A percentile compares a stretch with the other conserved stretches of the same genome.
Evolutionary conservation across 371 early-diverging fungal species (phyloP).

Genomic region (Catenaria anguillulae): DNA sequence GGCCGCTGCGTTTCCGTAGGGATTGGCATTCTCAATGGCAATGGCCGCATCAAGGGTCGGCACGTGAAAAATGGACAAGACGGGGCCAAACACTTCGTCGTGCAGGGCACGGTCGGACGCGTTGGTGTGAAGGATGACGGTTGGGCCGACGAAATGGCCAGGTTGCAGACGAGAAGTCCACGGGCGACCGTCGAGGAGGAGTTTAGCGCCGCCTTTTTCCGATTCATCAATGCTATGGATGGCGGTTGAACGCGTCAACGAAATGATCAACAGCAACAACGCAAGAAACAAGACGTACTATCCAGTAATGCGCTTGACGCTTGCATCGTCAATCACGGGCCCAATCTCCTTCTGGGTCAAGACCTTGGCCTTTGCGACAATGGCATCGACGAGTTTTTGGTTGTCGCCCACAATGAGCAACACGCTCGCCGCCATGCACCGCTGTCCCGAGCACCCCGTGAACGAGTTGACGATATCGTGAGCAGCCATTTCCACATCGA

Average conservation of each 20-base stretch:
- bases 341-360: slow-evolving; percentile 38
- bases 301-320: slow-evolving; percentile 34
- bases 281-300: slow-evolving; percentile 14
- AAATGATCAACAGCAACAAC: not conserved
- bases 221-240: slow-evolving; percentile 24
- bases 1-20: slow-evolving; percentile 57
- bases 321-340: slow-evolving; percentile 48
- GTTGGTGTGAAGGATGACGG: slow-evolving; percentile 37
- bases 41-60: slow-evolving; percentile 40
- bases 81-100: slow-evolving; percentile 63
- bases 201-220: slow-evolving; percentile 31
- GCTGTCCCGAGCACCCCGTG: slow-evolving; percentile 46
- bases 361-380: slow-evolving; percentile 33
- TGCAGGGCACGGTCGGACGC: slow-evolving; percentile 41
- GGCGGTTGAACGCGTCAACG: too few species aligned
- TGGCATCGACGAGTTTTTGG: slow-evolving; percentile 34
- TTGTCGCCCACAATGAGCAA: slow-evolving; percentile 46
- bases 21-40: slow-evolving; percentile 48
- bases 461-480: slow-evolving; percentile 51
- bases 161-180: slow-evolving; percentile 15
- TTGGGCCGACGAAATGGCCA: slow-evolving; percentile 56
- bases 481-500: slow-evolving; percentile 49
- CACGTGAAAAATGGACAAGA: slow-evolving; percentile 40
- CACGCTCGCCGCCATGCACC: slow-evolving; percentile 58
- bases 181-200: slow-evolving; percentile 51